Base-by-base conservation (phyloP, 768 basidiomycete genomes). In the Coprinopsis marcescibilis region DNA sequence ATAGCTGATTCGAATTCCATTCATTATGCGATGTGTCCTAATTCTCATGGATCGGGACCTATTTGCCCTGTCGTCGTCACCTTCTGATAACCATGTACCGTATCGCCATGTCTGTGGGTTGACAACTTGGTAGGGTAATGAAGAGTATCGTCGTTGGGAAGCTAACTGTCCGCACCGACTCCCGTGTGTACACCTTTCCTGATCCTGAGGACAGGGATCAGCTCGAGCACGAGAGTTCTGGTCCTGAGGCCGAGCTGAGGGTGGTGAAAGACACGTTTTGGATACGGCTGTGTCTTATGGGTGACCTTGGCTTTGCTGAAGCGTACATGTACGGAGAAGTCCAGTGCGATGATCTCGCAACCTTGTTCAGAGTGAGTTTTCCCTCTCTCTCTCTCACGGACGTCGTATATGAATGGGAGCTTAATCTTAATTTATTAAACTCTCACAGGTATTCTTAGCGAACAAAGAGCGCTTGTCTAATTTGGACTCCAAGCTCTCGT, bases 281-380 rank as follows among this genome's bases (percentile, higher is more conserved):
- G 79, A 62, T 80, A 7, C 67, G 81, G 1, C 64, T 82, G 12
- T 74, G 73, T 46, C 59, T 71, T 6, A 78, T 80, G 70, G 72
- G 79, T 19, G 84, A 86, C 57, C 64, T 89, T 35, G 86, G 84
- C 2, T 86, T 89, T 54, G 72, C 81, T 3, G 86, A 89, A 61
- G 79, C 81, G 0, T 87, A 80, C 63, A 88, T 89, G 86, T 80
- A 78, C 46, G 83, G 85, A 5, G 85, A 89, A 36, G 78, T 85
- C 24, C 77, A 82, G 52, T 80, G 80, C 44, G 73, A 78, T 46
- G 75, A 85, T 54, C 69, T 89, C n/a, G 71, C 78, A 3, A 64
- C 73, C 2, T 61, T 86, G 0, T 87, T 87, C 65, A 64, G 75
- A 60, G 84, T 81, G 49, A 55, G 73, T 62, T 17, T 25, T 19